Conservation (phyloP, 139 green algal species). For the Astrephomene gubernaculifera region DNA sequence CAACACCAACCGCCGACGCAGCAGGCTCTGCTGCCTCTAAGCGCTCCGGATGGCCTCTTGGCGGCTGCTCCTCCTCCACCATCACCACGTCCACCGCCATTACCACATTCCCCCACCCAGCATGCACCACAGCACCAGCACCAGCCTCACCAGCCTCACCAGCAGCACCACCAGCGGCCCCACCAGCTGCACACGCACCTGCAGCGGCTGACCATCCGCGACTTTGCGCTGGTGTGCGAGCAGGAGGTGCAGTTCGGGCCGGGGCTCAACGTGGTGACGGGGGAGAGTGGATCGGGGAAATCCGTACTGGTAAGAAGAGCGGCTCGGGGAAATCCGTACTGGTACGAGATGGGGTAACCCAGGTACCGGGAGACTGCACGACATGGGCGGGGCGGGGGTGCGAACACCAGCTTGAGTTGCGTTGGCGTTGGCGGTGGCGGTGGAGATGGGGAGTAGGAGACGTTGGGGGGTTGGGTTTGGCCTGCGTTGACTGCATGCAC, state of each 20-base stretch:
- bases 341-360: too few relatives aligned
- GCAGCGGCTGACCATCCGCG: constrained; percentile 59
- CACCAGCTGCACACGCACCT: neutral
- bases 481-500: too few relatives aligned
- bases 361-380: too few relatives aligned
- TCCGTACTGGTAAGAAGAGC: constrained; percentile 81
- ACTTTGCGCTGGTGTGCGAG: constrained; percentile 89
- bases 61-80: neutral
- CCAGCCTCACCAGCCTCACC: neutral
- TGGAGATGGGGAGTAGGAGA: too few relatives aligned
- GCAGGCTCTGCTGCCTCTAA: neutral
- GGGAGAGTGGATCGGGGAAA: constrained; percentile 91
- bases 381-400: too few relatives aligned
- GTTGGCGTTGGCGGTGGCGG: too few relatives aligned
- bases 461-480: too few relatives aligned
- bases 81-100: neutral
- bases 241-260: constrained; percentile 74
- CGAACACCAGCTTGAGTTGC: too few relatives aligned
- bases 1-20: neutral
- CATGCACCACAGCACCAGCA: neutral
- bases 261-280: constrained; percentile 89
- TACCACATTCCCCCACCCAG: neutral
- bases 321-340: constrained; percentile 92
- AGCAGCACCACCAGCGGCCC: neutral
- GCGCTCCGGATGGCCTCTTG: neutral